A percentile compares a stretch with the other conserved stretches of the same genome.
Evolutionary conservation across 345 rosid species (phyloP).

Genomic region (Noccaea caerulescens): DNA sequence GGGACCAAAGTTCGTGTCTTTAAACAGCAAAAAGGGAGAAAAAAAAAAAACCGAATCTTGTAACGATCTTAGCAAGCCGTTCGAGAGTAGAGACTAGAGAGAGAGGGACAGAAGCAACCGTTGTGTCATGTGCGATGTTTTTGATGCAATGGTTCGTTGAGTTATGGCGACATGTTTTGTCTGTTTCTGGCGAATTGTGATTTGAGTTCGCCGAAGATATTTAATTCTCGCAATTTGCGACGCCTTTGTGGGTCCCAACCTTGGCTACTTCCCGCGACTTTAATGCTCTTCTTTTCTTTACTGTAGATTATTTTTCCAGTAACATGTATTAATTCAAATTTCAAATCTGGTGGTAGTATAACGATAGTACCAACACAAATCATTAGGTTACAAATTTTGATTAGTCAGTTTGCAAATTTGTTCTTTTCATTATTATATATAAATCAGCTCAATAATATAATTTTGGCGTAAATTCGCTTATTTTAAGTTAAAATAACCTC

Average conservation of each 20-base stretch:
- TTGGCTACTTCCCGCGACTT: constrained; percentile 38
- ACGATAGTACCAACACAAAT: no score
- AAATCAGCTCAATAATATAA: neutral
- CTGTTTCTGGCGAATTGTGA: constrained; percentile 30
- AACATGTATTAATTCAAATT: no score
- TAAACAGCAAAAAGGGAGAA: neutral
- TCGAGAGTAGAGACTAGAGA: constrained; percentile 6
- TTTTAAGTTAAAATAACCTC: constrained; percentile 3
- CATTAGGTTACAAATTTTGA: no score
- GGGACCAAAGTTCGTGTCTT: constrained; percentile 33
- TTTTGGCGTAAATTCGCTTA: neutral
- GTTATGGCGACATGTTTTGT: constrained; percentile 46
- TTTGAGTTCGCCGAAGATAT: constrained; percentile 32
- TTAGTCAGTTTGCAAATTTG: neutral
- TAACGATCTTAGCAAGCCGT: constrained; percentile 26
- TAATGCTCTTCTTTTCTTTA: neutral
- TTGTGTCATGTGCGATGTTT: constrained; percentile 30
- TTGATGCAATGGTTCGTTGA: constrained; percentile 32
- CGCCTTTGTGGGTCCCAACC: constrained; percentile 36
- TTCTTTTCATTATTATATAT: neutral
- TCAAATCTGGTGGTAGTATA: no score
- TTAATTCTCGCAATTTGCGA: constrained; percentile 36
- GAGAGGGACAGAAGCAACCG: constrained; percentile 26
- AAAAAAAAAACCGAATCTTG: constrained; percentile 14
- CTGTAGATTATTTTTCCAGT: no score